Conservation (phyloP, 2,329 filamentous ascomycete species). For the Raffaelea ambrosiae region DNA sequence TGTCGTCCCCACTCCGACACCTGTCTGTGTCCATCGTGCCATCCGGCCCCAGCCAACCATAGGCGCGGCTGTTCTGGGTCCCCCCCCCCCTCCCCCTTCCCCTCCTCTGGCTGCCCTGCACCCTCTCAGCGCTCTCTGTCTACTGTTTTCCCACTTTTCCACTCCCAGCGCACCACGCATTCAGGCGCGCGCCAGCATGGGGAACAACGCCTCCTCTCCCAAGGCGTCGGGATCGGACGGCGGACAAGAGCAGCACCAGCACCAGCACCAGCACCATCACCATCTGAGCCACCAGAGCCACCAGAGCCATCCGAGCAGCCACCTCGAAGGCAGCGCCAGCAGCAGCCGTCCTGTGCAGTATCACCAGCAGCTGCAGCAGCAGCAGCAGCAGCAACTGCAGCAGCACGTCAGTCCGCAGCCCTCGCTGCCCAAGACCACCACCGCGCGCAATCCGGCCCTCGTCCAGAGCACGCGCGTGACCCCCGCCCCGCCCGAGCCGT, state of each 20-base stretch:
- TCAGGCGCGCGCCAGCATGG: slow-evolving; percentile 25
- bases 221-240: slow-evolving; percentile 25
- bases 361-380: slow-evolving; percentile 22
- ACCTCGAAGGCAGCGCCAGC: slow-evolving; percentile 14
- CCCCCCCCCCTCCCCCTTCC: background rate
- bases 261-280: slow-evolving; percentile 8
- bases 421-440: slow-evolving; percentile 13
- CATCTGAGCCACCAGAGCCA: too few relatives aligned
- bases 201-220: slow-evolving; percentile 34
- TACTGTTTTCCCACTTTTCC: background rate
- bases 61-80: background rate
- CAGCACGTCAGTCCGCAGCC: slow-evolving; percentile 15
- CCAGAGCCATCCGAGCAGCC: slow-evolving; percentile 3
- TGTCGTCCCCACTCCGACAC: background rate
- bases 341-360: slow-evolving; percentile 13
- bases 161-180: background rate
- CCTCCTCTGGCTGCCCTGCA: background rate
- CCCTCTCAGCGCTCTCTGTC: background rate
- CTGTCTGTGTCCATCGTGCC: background rate
- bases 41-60: background rate
- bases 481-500: slow-evolving; percentile 53
- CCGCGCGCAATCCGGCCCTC: slow-evolving; percentile 39
- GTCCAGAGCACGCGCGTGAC: slow-evolving; percentile 47
- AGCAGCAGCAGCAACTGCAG: slow-evolving; percentile 18
- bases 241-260: slow-evolving; percentile 7